These are phyloP conservation scores for Cyberlindnera meyerae DNA, from an alignment of 805 yeast species.

Conservation along the genomic window DNA sequence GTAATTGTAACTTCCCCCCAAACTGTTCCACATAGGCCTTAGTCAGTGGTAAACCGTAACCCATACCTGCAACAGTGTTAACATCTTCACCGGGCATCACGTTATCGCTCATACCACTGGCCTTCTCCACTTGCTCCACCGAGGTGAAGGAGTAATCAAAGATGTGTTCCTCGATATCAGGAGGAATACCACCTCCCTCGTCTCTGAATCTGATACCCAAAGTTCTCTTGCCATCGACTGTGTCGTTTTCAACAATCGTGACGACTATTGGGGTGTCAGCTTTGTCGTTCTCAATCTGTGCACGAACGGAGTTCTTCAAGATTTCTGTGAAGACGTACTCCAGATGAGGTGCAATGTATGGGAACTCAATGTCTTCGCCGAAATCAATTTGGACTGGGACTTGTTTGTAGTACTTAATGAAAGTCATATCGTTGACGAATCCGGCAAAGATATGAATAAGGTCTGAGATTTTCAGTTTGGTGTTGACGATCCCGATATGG, in stretches of 20 bases:
- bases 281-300: conserved; percentile 67
- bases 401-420: conserved; percentile 74
- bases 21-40: conserved; percentile 69
- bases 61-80: conserved; percentile 83
- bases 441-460: conserved; percentile 61
- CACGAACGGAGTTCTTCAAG: conserved; percentile 81
- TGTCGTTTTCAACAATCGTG: conserved; percentile 36
- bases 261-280: conserved; percentile 38
- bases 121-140: conserved; percentile 52
- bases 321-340: conserved; percentile 86
- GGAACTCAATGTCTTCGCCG: conserved; percentile 56
- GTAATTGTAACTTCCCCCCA: conserved; percentile 64
- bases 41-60: conserved; percentile 88
- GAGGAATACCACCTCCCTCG: conserved; percentile 83
- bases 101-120: conserved; percentile 45
- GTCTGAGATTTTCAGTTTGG: conserved; percentile 56
- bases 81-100: conserved; percentile 71
- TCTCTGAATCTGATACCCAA: conserved; percentile 78
- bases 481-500: conserved; percentile 63
- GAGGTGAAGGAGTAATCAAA: conserved; percentile 88
- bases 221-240: conserved; percentile 21
- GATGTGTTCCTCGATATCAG: conserved; percentile 57
- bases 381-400: conserved; percentile 56
- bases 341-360: conserved; percentile 82
- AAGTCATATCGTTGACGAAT: conserved; percentile 77